Evolutionary conservation across 192 early-diverging fungal species (phyloP), one percentile per base, ranked within the genome.

Genomic region (Ramicandelaber brevisporus): DNA sequence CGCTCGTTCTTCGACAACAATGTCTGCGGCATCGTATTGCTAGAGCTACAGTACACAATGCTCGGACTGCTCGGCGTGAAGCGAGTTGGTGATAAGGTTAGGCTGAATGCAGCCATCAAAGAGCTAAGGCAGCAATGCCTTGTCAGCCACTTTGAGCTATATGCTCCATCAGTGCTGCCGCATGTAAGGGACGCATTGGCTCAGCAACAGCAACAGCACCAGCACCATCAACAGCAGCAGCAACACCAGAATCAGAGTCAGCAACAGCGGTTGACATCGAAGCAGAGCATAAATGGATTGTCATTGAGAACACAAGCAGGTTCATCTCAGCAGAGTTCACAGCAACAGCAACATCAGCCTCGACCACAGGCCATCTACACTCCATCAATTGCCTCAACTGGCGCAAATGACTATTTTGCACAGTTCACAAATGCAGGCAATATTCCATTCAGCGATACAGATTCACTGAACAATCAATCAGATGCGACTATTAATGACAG

Each of bases 51-150:
- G 50, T 75, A 89, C 38, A 53, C 57, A 21, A 43, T 73, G 11
- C 59, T 93, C 8, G 76, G 76, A 44, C 72, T 83, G 29, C 67
- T 93, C 43, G 71, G 67, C 5, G 67, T 93, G 29, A 48, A 44
- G 24, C 70, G 63, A 0, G 71, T 87, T 5, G 82, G 84, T 23
- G 87, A 93, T 34, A 50, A 79, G 9, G 72, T 85, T 20, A 59
- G 72, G 29, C 58, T 93, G 18, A 50, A 79, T 17, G 46, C 65
- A 19, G 75, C 73, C 12, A 70, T 93, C 31, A 79, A 75, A 30
- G 44, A 55, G 9, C 47, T 83, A 27, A 51, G 69, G 26, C 55
- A 70, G 29, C 55, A 57, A 24, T 78, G 74, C 29, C 35, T 46
- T 31, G 9, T 22, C 14, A 10, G 10, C 14, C 36, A 31, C 18